Conservation (phyloP, 1,284 basidiomycete species). For the Leccinum angustisporum region DNA sequence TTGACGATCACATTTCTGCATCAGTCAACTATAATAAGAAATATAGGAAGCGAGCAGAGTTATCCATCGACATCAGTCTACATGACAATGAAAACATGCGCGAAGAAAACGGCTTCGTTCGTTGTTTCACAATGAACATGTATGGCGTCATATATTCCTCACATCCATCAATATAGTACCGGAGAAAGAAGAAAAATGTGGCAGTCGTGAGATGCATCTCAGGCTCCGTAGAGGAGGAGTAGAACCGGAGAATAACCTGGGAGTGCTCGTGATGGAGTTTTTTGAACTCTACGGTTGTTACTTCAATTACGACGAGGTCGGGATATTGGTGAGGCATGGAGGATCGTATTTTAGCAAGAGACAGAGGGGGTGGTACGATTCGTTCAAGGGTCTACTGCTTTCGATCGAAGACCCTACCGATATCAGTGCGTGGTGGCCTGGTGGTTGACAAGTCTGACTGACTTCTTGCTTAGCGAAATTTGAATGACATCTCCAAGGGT, state of each 20-base stretch:
- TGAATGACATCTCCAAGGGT: constrained; percentile 80
- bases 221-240: constrained; percentile 90
- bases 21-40: background rate
- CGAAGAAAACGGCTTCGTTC: constrained; percentile 3
- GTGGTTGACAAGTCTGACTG: constrained; percentile 7
- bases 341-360: constrained; percentile 85
- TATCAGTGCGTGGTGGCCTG: constrained; percentile 55
- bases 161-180: constrained; percentile 9
- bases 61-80: constrained; percentile 4
- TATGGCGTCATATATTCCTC: background rate
- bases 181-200: constrained; percentile 9
- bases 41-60: background rate
- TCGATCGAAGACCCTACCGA: constrained; percentile 97
- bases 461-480: constrained; percentile 57
- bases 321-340: constrained; percentile 84
- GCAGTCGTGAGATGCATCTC: constrained; percentile 76
- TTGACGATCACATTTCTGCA: constrained; percentile 2
- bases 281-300: constrained; percentile 93
- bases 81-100: background rate
- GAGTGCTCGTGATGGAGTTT: constrained; percentile 92
- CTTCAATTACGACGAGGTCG: constrained; percentile 91
- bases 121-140: background rate
- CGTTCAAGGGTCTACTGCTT: constrained; percentile 60
- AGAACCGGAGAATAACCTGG: constrained; percentile 84
- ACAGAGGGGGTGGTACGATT: constrained; percentile 77